Conservation (phyloP, 768 basidiomycete species). For the Tulasnella sp. region DNA sequence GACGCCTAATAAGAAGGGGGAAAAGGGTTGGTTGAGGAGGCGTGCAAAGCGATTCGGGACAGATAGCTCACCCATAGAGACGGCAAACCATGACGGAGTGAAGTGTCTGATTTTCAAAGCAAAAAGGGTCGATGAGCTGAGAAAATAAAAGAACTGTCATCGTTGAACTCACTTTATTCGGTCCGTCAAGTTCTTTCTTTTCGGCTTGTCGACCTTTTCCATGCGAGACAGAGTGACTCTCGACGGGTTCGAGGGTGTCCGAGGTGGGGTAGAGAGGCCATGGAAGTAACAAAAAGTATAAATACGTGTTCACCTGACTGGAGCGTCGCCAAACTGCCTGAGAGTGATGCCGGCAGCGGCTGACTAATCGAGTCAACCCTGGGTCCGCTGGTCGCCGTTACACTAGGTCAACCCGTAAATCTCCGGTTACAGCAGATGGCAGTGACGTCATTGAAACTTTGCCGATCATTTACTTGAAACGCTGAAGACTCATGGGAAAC, state of each 20-base stretch:
- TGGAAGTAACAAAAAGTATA: background rate
- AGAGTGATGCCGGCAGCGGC: background rate
- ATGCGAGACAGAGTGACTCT: background rate
- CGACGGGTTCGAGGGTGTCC: background rate
- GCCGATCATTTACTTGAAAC: background rate
- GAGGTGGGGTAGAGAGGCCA: background rate
- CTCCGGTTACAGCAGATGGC: background rate
- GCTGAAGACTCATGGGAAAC: background rate
- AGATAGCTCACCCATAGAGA: slow-evolving; percentile 41
- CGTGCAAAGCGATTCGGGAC: background rate
- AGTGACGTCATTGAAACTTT: background rate
- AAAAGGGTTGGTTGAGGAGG: background rate
- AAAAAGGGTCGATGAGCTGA: background rate
- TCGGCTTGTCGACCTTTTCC: background rate
- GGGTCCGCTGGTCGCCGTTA: too few species aligned
- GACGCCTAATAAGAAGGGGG: slow-evolving; percentile 33
- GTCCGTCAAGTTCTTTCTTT: slow-evolving; percentile 15
- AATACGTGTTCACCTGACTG: background rate
- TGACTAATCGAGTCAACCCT: too few species aligned
- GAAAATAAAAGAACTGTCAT: background rate
- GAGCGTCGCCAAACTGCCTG: background rate
- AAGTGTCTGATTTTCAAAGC: slow-evolving; percentile 37
- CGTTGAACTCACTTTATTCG: slow-evolving; percentile 18
- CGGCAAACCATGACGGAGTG: slow-evolving; percentile 49
- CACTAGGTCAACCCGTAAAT: background rate